Evolutionary conservation across 352 stramenopile species (phyloP), one percentile per base, ranked within the genome.

Genomic region (Pythium volutum): DNA sequence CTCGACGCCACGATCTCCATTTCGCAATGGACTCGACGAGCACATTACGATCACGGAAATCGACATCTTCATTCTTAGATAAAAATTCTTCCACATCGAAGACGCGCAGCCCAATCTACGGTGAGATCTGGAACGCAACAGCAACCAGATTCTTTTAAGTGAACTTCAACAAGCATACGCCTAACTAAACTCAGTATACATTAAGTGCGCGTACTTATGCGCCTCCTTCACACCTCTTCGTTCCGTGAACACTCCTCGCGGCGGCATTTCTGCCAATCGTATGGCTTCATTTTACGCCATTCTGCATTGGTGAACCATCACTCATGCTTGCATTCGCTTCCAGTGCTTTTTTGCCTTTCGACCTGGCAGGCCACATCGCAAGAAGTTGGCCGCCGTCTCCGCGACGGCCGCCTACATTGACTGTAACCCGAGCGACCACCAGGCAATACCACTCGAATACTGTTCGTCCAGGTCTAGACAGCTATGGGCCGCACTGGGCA

Each of bases 401-500:
- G 42, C 20, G 8, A 26, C 47, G 26, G 25, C 47, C 25, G 47
- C 16, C 29, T n/a, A 15, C 11, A 25, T 22, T 27, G 16, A 66
- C 20, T 59, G 36, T 6, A 22, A 22, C 36, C 36, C 42, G 42
- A 48, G 22, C n/a, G 42, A 48, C n/a, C 20, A 29, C 18, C n/a
- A 25, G 36, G n/a, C 36, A 7, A 43, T 15, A 16, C 14, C 9
- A 38, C 7, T 15, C 36, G n/a, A 43, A 15, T 20, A 10, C 18
- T 43, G 7, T 43, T 43, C 36, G 3, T n/a, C n/a, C n/a, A n/a
- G n/a, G 9, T 43, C 14, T 52, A 51, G 51, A 38, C 4, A 25
- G 47, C 43, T 8, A 93, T 93, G 84, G 84, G 84, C 59, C 84
- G 84, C 42, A 89, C 79, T 22, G 82, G 86, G 20, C 70, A 75